Percentiles rank a stretch among this genome's conserved stretches.
These are phyloP conservation scores for Lachnellula willkommii DNA, from an alignment of 2,329 filamentous ascomycete genomes.

Conservation along the genomic window DNA sequence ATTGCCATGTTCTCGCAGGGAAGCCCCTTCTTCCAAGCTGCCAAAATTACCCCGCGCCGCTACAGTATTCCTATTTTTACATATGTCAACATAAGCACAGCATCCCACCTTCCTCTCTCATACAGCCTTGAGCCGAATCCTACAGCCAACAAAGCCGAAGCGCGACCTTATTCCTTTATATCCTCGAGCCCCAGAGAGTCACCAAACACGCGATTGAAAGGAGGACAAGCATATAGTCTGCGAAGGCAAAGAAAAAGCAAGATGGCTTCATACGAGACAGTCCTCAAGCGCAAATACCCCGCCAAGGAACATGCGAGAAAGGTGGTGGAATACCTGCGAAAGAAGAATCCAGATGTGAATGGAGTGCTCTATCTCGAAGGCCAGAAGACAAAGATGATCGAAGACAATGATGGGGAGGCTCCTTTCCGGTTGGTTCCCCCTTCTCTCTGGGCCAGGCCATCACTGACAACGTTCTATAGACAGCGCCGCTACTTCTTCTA, in stretches of 20 bases:
- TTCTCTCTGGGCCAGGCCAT: neutral
- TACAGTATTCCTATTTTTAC: neutral
- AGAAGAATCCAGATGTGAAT: constrained; percentile 56
- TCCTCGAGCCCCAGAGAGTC: neutral
- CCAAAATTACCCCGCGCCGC: neutral
- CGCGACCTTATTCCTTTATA: neutral
- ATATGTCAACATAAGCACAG: constrained; percentile 2
- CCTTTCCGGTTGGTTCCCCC: constrained; percentile 61
- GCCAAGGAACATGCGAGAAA: constrained; percentile 81
- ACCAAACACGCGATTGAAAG: neutral
- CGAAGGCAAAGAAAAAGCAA: neutral
- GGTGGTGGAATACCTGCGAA: constrained; percentile 72
- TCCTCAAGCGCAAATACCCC: constrained; percentile 64
- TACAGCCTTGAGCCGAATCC: neutral
- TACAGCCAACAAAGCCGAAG: neutral
- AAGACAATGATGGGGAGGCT: constrained; percentile 81
- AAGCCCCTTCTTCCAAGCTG: neutral
- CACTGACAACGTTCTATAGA: constrained; percentile 38
- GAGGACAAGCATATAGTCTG: neutral
- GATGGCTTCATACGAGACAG: constrained; percentile 25
- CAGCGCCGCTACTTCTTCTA: constrained; percentile 95
- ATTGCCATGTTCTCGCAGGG: neutral
- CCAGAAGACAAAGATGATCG: constrained; percentile 71
- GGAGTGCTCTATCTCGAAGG: constrained; percentile 87
- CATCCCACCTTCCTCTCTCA: constrained; percentile 9